phyloP scores from a whole-genome alignment of 176 grass and related monocot species.

The Zoysia japonica region DNA sequence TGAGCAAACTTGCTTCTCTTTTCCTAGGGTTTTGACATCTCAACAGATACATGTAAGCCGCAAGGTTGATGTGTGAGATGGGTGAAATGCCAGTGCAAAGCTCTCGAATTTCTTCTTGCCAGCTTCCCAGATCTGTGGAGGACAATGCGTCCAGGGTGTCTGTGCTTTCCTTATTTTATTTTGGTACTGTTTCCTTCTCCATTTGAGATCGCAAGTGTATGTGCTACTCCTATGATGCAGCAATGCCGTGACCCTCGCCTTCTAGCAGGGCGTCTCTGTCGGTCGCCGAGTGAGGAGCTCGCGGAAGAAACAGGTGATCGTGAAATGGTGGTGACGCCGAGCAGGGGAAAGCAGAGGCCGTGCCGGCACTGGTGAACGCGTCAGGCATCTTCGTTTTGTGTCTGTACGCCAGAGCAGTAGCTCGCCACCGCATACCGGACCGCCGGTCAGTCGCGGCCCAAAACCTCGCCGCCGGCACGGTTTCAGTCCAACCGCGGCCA shows the following conservation, averaged over 20 bases:
- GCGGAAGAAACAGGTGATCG: not conserved
- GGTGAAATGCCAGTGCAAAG: constrained; percentile 1
- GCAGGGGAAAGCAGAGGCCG: constrained; percentile 6
- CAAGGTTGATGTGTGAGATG: constrained; percentile 33
- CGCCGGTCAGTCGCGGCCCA: not conserved
- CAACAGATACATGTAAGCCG: constrained; percentile 44
- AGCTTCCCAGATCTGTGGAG: not conserved
- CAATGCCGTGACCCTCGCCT: too few species aligned
- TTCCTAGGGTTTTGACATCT: constrained; percentile 30
- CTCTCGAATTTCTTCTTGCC: not conserved
- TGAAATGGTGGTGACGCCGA: not conserved
- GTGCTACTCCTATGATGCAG: not conserved
- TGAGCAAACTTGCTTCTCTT: not conserved
- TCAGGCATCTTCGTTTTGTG: not conserved
- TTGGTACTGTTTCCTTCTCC: not conserved
- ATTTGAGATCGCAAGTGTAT: not conserved
- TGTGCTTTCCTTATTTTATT: not conserved
- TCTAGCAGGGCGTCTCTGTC: not conserved
- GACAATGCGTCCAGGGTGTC: not conserved
- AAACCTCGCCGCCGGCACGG: not conserved
- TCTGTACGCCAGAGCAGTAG: not conserved
- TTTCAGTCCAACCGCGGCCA: not conserved
- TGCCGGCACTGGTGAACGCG: not conserved
- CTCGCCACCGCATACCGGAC: not conserved
- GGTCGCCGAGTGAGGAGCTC: not conserved